Conservation (phyloP, 148 eudicot species). For the Salicornia ramosissima region DNA sequence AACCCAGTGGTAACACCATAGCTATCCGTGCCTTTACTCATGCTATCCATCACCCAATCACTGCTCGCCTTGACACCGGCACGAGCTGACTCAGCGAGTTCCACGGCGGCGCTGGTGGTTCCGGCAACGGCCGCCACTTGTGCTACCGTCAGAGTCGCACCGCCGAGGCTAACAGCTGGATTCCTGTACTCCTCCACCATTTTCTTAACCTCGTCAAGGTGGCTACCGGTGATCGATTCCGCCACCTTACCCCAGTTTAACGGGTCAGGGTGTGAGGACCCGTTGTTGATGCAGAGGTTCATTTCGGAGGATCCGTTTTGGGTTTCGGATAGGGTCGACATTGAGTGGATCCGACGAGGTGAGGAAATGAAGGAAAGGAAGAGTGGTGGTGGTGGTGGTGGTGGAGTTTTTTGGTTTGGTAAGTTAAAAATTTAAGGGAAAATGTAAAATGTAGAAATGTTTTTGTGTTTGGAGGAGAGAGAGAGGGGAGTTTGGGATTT, state of each 20-base stretch:
- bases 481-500: background rate
- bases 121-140: slow-evolving; percentile 75
- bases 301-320: background rate
- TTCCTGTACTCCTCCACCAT: slow-evolving; percentile 76
- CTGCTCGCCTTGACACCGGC: slow-evolving; percentile 78
- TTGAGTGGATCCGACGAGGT: too few species aligned
- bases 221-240: slow-evolving; percentile 53
- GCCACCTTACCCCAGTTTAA: slow-evolving; percentile 75
- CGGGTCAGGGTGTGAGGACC: slow-evolving; percentile 36
- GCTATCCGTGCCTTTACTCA: slow-evolving; percentile 78
- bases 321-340: too few species aligned
- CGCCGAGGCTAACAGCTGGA: slow-evolving; percentile 49
- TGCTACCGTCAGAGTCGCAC: slow-evolving; percentile 49
- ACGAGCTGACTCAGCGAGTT: slow-evolving; percentile 52
- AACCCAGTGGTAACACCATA: slow-evolving; percentile 85
- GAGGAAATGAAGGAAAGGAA: background rate
- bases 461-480: background rate
- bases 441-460: too few species aligned
- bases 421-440: background rate
- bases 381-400: too few species aligned
- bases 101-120: slow-evolving; percentile 40
- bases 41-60: slow-evolving; percentile 90
- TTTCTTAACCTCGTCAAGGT: slow-evolving; percentile 62
- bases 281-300: background rate
- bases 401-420: too few species aligned